Evolutionary conservation across 768 basidiomycete genomes (phyloP).

Genomic region (Suillus weaverae): DNA sequence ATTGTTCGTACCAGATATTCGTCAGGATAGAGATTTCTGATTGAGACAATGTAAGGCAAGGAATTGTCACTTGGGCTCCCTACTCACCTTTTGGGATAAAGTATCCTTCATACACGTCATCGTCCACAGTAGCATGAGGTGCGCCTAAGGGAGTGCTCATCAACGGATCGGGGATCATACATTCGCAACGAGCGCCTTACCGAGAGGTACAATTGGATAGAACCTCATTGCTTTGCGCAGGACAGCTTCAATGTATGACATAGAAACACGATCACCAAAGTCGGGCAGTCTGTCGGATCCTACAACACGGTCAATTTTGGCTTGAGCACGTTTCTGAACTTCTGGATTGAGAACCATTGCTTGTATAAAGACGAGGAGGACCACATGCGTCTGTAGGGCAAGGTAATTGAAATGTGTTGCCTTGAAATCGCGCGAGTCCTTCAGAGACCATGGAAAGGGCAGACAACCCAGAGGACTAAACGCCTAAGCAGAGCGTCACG

Average conservation of each 20-base stretch:
- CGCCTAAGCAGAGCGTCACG: not conserved
- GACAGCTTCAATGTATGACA: constrained; percentile 17
- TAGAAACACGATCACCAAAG: constrained; percentile 12
- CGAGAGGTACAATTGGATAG: constrained; percentile 25
- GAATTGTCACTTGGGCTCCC: not conserved
- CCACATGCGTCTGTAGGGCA: constrained; percentile 12
- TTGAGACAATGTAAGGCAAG: not conserved
- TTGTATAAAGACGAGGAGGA: constrained; percentile 12
- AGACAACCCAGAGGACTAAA: constrained; percentile 31
- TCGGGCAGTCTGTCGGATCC: constrained; percentile 11
- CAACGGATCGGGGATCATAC: not conserved
- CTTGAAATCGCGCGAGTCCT: constrained; percentile 3
- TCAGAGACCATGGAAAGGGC: constrained; percentile 38
- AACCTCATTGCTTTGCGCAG: constrained; percentile 30
- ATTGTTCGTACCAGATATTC: constrained; percentile 4
- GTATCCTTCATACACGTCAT: constrained; percentile 13
- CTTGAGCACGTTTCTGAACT: constrained; percentile 15
- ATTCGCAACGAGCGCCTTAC: constrained; percentile 9
- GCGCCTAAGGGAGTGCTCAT: not conserved
- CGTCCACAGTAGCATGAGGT: constrained; percentile 9
- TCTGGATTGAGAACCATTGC: constrained; percentile 19
- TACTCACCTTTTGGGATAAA: constrained; percentile 11
- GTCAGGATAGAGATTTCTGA: constrained; percentile 8
- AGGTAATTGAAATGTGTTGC: not conserved
- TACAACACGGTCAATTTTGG: constrained; percentile 15